A percentile compares a stretch with the other conserved stretches of the same genome.
Conservation (phyloP, 225 moss, liverwort and hornwort species). For the Takakia lepidozioides region DNA sequence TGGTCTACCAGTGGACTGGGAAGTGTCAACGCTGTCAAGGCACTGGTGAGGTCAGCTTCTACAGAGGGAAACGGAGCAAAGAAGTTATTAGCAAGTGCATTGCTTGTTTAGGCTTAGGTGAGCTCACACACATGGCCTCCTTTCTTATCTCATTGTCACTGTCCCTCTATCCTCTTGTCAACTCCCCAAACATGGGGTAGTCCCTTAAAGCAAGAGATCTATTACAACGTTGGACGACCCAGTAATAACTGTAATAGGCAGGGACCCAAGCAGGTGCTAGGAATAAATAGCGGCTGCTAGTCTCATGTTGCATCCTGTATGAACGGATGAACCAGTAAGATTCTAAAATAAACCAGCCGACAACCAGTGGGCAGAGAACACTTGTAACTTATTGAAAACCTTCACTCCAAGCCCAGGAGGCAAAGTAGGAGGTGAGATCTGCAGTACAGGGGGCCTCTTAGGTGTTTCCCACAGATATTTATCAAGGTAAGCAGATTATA, state of each 20-base stretch:
- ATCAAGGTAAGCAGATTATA: no score
- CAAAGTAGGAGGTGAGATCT: no score
- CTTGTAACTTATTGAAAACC: no score
- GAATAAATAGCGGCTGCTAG: no score
- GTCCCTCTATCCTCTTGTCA: not conserved
- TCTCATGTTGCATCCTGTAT: no score
- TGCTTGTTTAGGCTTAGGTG: constrained; percentile 82
- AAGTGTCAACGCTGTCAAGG: constrained; percentile 84
- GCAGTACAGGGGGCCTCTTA: no score
- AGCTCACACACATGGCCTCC: not conserved
- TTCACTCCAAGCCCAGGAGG: no score
- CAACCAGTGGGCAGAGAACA: no score
- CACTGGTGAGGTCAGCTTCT: constrained; percentile 87
- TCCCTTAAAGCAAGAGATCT: not conserved
- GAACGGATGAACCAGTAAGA: no score
- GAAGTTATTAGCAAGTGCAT: constrained; percentile 89
- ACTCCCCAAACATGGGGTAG: not conserved
- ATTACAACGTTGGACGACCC: not conserved
- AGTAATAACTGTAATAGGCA: not conserved
- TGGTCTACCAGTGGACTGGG: constrained; percentile 81
- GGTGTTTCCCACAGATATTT: no score
- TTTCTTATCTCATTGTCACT: not conserved
- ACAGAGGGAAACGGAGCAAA: constrained; percentile 68
- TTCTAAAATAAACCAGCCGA: no score
- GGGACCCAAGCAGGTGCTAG: not conserved